Evolutionary conservation across 1,139 yeast species (phyloP), one percentile per base, ranked within the genome.

Genomic region (Ogataea hybrid): DNA sequence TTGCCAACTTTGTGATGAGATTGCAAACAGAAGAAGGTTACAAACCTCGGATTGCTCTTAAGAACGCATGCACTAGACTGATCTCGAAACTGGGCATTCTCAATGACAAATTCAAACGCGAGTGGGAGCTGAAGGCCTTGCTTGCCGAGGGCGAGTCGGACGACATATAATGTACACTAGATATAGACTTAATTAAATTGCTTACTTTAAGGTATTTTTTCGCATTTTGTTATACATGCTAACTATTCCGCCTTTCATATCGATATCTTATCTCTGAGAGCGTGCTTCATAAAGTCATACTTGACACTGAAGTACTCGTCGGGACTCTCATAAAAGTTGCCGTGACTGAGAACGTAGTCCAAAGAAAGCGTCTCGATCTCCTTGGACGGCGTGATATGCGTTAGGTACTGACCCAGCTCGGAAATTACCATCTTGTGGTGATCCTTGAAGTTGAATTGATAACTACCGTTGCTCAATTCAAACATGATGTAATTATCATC

Each of bases 11-110:
- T 59, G 80, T 90, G 39, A 78, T 94, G 77, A 79, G 98, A 65
- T 78, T 92, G 35, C 99, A 92, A 65, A 92, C 97, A 0, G 96
- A 87, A 56, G 97, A 92, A 53, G 96, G 92, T 42, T 89, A 89
- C 62, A 76, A 88, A 39, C 98, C 98, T 18, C 80, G 82, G 58
- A 92, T 84, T 48, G 97, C 97, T 0, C 72, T 92, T 57, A 84
- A 78, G 57, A 86, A 85, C 57, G 97, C 98, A 2, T 89, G 97
- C 63, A 78, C 86, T 47, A 73, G 82, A 32, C 74, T 92, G 47
- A 87, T 92, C 51, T 78, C 81, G 47, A 95, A 88, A 64, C 75
- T 92, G 51, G 86, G 81, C 46, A 70, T 76, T 31, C 70, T 92
- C 54, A 80, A 83, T 53, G 79, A 81, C 39, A 84, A 85, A 59